Evolutionary conservation across 1,284 basidiomycete genomes (phyloP).

Genomic region (Pholiota adiposa): DNA sequence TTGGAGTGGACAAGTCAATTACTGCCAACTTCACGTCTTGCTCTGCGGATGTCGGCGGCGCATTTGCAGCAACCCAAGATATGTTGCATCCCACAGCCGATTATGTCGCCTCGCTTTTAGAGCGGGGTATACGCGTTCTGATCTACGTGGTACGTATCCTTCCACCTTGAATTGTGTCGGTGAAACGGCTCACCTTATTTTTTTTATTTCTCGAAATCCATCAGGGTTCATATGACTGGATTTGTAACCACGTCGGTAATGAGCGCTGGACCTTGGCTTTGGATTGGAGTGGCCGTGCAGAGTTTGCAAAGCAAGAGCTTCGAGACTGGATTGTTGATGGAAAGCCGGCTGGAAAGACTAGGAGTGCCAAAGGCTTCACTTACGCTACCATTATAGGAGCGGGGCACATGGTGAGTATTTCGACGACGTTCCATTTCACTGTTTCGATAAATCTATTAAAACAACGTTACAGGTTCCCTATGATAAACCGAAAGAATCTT

Average conservation of each 20-base stretch:
- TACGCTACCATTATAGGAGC: slow-evolving; percentile 57
- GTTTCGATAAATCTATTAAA: background rate
- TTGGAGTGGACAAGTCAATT: slow-evolving; percentile 64
- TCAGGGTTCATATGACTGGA: slow-evolving; percentile 67
- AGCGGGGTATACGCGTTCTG: slow-evolving; percentile 73
- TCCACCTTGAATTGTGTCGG: background rate
- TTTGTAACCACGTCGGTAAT: slow-evolving; percentile 79
- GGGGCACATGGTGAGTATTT: slow-evolving; percentile 62
- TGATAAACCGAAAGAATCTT: slow-evolving; percentile 60
- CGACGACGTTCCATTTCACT: too few relatives aligned
- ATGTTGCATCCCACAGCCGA: slow-evolving; percentile 45
- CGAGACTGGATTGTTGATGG: slow-evolving; percentile 61
- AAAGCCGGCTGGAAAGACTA: slow-evolving; percentile 54
- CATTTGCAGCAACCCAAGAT: slow-evolving; percentile 48
- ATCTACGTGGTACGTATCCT: slow-evolving; percentile 56
- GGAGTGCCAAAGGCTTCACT: slow-evolving; percentile 59
- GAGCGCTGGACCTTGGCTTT: slow-evolving; percentile 52
- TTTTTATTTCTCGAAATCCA: too few relatives aligned
- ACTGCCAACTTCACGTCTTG: slow-evolving; percentile 55
- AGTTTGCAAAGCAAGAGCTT: slow-evolving; percentile 55
- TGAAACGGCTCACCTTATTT: background rate
- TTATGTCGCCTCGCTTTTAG: slow-evolving; percentile 73
- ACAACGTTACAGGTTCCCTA: slow-evolving; percentile 54
- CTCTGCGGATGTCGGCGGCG: slow-evolving; percentile 43
- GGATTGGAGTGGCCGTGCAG: slow-evolving; percentile 62